Evolutionary conservation across 1,284 basidiomycete genomes (phyloP).

Genomic region (Apiotrichum laibachii): DNA sequence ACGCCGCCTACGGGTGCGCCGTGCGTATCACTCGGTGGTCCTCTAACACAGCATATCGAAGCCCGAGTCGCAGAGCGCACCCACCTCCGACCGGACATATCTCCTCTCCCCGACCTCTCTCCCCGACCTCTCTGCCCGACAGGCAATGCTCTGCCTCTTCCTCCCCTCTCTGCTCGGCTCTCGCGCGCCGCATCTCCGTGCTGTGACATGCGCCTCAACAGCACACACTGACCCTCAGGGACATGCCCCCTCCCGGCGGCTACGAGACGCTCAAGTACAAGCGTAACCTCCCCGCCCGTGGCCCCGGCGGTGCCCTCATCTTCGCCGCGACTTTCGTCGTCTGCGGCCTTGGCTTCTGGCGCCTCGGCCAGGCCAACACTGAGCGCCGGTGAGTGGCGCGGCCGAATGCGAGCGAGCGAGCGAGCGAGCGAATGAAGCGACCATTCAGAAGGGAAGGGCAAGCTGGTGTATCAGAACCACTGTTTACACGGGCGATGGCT

Average conservation of each 20-base stretch:
- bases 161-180: no score
- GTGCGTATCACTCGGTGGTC: no score
- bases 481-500: neutral
- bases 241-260: slow-evolving; percentile 91
- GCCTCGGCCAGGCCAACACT: slow-evolving; percentile 80
- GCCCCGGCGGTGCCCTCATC: slow-evolving; percentile 82
- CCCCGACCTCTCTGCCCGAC: no score
- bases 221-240: slow-evolving; percentile 57
- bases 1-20: no score
- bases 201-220: neutral
- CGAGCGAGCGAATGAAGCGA: neutral
- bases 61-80: no score
- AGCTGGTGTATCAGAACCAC: no score
- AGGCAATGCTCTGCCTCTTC: no score
- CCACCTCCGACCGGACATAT: no score
- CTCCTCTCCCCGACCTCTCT: no score
- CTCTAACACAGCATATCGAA: no score
- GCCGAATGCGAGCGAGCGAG: neutral
- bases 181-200: neutral
- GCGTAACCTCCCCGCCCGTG: slow-evolving; percentile 88
- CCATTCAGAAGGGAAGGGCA: no score
- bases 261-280: slow-evolving; percentile 94
- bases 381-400: slow-evolving; percentile 77
- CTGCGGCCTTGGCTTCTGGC: slow-evolving; percentile 90
- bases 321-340: slow-evolving; percentile 80